These are phyloP conservation scores for Blastobotrys peoriensis DNA, from an alignment of 805 yeast genomes.

Conservation along the genomic window DNA sequence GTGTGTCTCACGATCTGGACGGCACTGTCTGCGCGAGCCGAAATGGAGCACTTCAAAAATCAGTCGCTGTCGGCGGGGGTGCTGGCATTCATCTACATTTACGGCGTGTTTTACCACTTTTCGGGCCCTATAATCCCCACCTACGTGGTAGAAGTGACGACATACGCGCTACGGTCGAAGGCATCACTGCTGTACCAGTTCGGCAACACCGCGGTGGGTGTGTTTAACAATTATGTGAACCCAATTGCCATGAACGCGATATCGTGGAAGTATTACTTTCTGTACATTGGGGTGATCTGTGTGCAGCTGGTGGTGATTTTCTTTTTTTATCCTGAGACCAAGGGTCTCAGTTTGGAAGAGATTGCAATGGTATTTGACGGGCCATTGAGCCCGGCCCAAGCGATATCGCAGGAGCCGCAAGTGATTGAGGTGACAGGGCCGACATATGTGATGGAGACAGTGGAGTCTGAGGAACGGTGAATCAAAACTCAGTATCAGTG, in stretches of 20 bases:
- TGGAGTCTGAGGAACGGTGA: no score
- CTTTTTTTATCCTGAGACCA: conserved; percentile 38
- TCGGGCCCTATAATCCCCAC: conserved; percentile 11
- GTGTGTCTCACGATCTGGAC: conserved; percentile 34
- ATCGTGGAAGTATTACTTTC: conserved; percentile 41
- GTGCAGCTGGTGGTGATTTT: conserved; percentile 30
- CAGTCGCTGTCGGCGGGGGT: conserved; percentile 1
- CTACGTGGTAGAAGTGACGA: conserved; percentile 21
- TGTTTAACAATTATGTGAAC: conserved; percentile 31
- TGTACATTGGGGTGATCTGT: conserved; percentile 34
- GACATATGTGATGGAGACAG: no score
- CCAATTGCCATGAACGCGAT: conserved; percentile 39
- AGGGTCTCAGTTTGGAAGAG: conserved; percentile 40
- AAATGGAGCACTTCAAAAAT: conserved; percentile 1
- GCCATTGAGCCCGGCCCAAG: no score
- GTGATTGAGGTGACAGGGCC: no score
- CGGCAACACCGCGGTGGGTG: conserved; percentile 12
- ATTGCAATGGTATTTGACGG: conserved; percentile 39
- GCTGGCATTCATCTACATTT: conserved; percentile 7
- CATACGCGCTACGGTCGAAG: conserved; percentile 35
- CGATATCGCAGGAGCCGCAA: no score
- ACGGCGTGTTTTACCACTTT: not conserved
- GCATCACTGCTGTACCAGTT: conserved; percentile 32
- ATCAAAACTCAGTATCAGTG: no score
- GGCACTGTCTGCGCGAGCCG: no score